These are phyloP conservation scores for Zhuliangozyma parablackwelliae DNA, from an alignment of 1,139 yeast species.

Conservation along the genomic window DNA sequence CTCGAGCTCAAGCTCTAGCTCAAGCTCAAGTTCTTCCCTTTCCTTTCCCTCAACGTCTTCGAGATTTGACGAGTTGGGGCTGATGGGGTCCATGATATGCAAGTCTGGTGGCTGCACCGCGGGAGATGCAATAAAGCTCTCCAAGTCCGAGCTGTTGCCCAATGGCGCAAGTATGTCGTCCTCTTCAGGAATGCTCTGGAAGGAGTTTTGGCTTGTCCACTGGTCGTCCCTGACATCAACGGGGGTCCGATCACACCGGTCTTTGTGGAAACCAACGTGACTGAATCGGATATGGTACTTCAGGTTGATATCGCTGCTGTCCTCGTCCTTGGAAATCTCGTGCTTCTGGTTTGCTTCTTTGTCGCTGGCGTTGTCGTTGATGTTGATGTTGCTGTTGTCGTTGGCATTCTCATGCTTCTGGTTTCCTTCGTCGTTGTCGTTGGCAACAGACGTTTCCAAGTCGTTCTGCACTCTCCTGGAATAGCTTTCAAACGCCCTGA, in stretches of 20 bases:
- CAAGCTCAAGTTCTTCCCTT: too few relatives aligned
- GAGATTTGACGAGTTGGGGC: conserved; percentile 10
- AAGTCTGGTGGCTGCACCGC: conserved; percentile 2
- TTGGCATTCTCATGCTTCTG: conserved; percentile 10
- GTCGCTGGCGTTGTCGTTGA: conserved; percentile 5
- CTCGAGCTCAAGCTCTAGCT: too few relatives aligned
- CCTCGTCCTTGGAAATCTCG: not conserved
- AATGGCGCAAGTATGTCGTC: conserved; percentile 7
- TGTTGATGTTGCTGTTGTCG: conserved; percentile 12
- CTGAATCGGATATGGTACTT: conserved; percentile 15
- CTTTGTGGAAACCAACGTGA: conserved; percentile 25
- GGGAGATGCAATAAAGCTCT: conserved; percentile 8
- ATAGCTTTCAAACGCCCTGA: conserved; percentile 33
- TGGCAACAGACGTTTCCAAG: conserved; percentile 9
- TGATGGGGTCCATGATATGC: conserved; percentile 10
- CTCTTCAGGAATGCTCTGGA: conserved; percentile 7
- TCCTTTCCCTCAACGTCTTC: not conserved
- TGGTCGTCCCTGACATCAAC: conserved; percentile 6
- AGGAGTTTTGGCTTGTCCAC: not conserved
- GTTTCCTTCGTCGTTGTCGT: conserved; percentile 9
- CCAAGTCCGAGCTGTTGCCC: conserved; percentile 8
- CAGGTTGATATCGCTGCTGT: conserved; percentile 4
- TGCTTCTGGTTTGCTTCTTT: too few relatives aligned
- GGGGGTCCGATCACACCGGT: conserved; percentile 32
- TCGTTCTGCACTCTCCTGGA: conserved; percentile 22